Conservation (phyloP, 306 rosid genomes). For the Lathyrus sativus region DNA sequence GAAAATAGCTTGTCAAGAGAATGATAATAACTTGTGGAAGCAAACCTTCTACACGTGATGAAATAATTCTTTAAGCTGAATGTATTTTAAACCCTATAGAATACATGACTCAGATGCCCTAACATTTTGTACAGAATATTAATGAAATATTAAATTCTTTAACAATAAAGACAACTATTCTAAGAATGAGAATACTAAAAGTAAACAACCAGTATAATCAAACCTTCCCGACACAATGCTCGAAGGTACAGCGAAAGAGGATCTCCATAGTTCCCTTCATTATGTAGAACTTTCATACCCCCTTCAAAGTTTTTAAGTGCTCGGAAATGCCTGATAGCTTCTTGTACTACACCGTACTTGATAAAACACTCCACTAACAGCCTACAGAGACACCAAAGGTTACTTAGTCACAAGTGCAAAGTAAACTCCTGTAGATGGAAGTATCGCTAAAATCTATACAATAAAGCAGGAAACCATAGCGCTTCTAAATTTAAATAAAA, state of each 20-base stretch:
- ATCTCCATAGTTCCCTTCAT: constrained; percentile 83
- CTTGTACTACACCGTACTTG: constrained; percentile 82
- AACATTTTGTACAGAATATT: constrained; percentile 21
- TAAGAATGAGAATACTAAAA: constrained; percentile 26
- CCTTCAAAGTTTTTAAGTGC: constrained; percentile 78
- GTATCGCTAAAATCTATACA: constrained; percentile 21
- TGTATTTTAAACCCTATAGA: constrained; percentile 13
- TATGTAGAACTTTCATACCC: constrained; percentile 70
- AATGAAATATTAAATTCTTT: constrained; percentile 22
- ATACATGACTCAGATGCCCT: constrained; percentile 20
- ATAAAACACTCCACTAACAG: constrained; percentile 95
- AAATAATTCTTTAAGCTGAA: constrained; percentile 26
- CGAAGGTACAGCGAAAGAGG: constrained; percentile 95
- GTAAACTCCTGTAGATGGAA: constrained; percentile 10
- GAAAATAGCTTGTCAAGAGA: constrained; percentile 21
- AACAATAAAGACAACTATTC: constrained; percentile 22
- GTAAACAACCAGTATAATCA: constrained; percentile 29
- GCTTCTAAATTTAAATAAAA: constrained; percentile 20
- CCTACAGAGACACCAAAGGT: constrained; percentile 53
- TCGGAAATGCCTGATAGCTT: constrained; percentile 96
- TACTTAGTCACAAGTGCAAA: neutral
- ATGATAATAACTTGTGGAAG: constrained; percentile 7
- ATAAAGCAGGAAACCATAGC: constrained; percentile 16
- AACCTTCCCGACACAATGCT: constrained; percentile 93
- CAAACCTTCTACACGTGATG: constrained; percentile 24